Evolutionary conservation across 192 early-diverging fungal species (phyloP).

Genomic region (Phlyctochytrium arcticum): DNA sequence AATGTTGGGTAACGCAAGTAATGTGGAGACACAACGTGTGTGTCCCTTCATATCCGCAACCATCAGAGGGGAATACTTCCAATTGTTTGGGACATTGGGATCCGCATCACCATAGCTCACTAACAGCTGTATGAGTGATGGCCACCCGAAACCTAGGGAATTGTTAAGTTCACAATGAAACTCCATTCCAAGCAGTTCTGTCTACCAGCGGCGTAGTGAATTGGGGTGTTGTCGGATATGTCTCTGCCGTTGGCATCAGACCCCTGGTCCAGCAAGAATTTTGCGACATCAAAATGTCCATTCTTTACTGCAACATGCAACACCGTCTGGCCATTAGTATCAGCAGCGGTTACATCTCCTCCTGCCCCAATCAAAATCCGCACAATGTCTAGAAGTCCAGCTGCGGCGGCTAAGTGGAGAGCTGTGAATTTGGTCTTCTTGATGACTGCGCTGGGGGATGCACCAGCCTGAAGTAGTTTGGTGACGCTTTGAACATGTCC

Average conservation of each 20-base stretch:
- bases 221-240: slow-evolving; percentile 39
- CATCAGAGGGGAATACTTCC: slow-evolving; percentile 48
- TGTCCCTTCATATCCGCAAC: slow-evolving; percentile 57
- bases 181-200: no score
- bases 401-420: slow-evolving; percentile 12
- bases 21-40: slow-evolving; percentile 32
- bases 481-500: slow-evolving; percentile 34
- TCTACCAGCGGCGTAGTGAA: slow-evolving; percentile 47
- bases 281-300: slow-evolving; percentile 41
- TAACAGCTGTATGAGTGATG: slow-evolving; percentile 34
- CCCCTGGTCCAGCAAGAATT: slow-evolving; percentile 39
- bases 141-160: slow-evolving; percentile 43
- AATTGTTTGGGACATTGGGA: slow-evolving; percentile 38
- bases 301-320: slow-evolving; percentile 28
- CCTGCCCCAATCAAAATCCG: slow-evolving; percentile 30
- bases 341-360: slow-evolving; percentile 31
- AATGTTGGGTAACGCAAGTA: slow-evolving; percentile 28
- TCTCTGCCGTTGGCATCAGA: slow-evolving; percentile 40
- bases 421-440: slow-evolving; percentile 24
- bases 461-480: slow-evolving; percentile 33
- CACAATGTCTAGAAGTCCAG: slow-evolving; percentile 35
- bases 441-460: slow-evolving; percentile 29
- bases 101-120: slow-evolving; percentile 35
- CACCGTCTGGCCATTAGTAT: slow-evolving; percentile 30
- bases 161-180: not conserved